Base-by-base conservation (phyloP, 2,329 filamentous ascomycete species). In the Phoma sp. region DNA sequence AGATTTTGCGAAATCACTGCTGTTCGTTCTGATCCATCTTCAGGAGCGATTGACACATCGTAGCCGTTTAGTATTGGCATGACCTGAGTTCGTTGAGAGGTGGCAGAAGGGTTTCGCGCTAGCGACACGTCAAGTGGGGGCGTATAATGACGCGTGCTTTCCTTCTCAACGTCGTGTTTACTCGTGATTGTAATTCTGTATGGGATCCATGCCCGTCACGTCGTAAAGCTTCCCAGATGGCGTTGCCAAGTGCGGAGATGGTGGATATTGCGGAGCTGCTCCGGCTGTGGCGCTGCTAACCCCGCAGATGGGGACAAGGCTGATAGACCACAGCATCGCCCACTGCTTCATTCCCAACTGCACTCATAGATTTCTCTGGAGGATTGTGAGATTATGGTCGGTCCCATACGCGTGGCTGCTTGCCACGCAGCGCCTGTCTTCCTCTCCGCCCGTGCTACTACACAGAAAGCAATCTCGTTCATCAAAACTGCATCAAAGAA, bases 401-500 rank as follows among this genome's bases (percentile, higher is more conserved):
- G 36, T 9, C 23, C 41, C 2, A 37, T 69, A 10, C 65, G 68
- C 8, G 61, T 67, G 22, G 66, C 68, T 37, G 67, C 66, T 22
- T 69, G 68, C 32, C 68, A 70, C 30, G 60, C 55, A 8, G 60
- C 75, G 6, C 80, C 82, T 0, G 60, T 80, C 40, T 81, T 82
- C 57, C 76, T 84, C 10, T 78, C 76, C 0, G 77, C 81, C 2
- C 65, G 61, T 4, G 61, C 69, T 7, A 83, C 82, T 0, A 79
- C 79, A 1, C 55, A 77, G 6, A 83, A 83, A 57, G 76, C 76
- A 10, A 72, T 83, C 35, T 57, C 57, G 0, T 64, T 82, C 7
- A 81, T 85, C 49, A 65, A 76, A 13, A 61, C 75, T 57, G 80
- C 82, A 0, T 75, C 79, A 0, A 53, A 45, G 1, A 74, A 79